A percentile compares a stretch with the other conserved stretches of the same genome.
phyloP scores from a whole-genome alignment of 192 early-diverging fungal species.

The Oehlia diaphana region DNA sequence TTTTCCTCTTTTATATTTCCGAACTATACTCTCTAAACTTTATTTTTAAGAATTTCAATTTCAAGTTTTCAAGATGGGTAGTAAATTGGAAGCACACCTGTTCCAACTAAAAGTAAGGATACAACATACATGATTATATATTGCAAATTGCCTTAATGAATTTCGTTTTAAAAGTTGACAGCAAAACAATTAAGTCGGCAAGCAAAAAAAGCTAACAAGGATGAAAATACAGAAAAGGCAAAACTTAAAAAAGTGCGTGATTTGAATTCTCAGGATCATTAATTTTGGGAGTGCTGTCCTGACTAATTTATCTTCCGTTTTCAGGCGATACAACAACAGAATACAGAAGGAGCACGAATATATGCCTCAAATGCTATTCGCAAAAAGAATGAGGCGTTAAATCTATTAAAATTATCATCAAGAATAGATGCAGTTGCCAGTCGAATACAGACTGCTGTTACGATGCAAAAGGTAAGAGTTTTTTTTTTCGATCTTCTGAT shows the following conservation, averaged over 20 bases:
- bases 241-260: constrained; percentile 84
- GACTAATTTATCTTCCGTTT: not conserved
- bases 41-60: too few species aligned
- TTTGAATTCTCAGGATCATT: not conserved
- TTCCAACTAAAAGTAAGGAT: constrained; percentile 14
- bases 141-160: not conserved
- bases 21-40: too few species aligned
- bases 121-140: too few species aligned
- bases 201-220: constrained; percentile 83
- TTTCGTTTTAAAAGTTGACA: constrained; percentile 66
- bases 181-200: constrained; percentile 86
- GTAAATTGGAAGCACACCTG: not conserved
- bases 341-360: constrained; percentile 91
- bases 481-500: not conserved
- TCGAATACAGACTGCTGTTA: constrained; percentile 91
- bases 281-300: not conserved
- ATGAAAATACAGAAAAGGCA: constrained; percentile 74
- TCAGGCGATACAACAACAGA: constrained; percentile 89
- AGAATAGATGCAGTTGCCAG: constrained; percentile 91
- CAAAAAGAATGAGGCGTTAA: constrained; percentile 93
- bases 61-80: not conserved
- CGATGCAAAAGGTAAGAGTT: constrained; percentile 71
- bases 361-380: constrained; percentile 95
- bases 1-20: too few species aligned
- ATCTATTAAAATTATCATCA: constrained; percentile 83